These are phyloP conservation scores for Phlyctochytrium arcticum DNA, from an alignment of 192 early-diverging fungal species.

Conservation along the genomic window DNA sequence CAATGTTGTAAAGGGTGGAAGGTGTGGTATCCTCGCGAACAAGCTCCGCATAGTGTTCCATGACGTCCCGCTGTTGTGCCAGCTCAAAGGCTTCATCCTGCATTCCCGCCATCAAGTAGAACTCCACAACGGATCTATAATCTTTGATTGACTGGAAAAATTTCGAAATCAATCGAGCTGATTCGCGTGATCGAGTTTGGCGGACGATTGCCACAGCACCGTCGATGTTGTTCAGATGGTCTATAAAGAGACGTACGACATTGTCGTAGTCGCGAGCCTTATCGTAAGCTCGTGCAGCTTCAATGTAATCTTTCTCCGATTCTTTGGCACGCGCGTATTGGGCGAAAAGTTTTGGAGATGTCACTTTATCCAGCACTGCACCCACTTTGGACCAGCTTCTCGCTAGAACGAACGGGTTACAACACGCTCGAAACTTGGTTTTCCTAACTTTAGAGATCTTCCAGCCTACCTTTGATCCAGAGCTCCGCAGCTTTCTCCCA, in stretches of 20 bases:
- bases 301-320: slow-evolving; percentile 32
- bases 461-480: slow-evolving; percentile 43
- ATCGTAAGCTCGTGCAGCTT: slow-evolving; percentile 52
- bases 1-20: slow-evolving; percentile 40
- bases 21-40: slow-evolving; percentile 41
- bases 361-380: slow-evolving; percentile 33
- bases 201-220: slow-evolving; percentile 41
- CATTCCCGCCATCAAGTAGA: slow-evolving; percentile 55
- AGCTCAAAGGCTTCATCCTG: slow-evolving; percentile 53
- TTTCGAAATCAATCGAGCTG: slow-evolving; percentile 43
- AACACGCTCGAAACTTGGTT: neutral
- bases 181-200: slow-evolving; percentile 46
- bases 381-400: slow-evolving; percentile 44
- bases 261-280: slow-evolving; percentile 47
- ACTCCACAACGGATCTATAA: slow-evolving; percentile 52
- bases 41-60: slow-evolving; percentile 51
- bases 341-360: slow-evolving; percentile 34
- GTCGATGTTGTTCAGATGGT: slow-evolving; percentile 48
- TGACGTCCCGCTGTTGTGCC: slow-evolving; percentile 51
- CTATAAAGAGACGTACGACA: slow-evolving; percentile 44
- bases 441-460: no score
- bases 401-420: slow-evolving; percentile 8
- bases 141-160: slow-evolving; percentile 44
- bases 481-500: slow-evolving; percentile 52
- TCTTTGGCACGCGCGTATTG: slow-evolving; percentile 52